Conservation (phyloP, 176 grass and related monocot genomes). For the Miscanthus lutarioriparius region DNA sequence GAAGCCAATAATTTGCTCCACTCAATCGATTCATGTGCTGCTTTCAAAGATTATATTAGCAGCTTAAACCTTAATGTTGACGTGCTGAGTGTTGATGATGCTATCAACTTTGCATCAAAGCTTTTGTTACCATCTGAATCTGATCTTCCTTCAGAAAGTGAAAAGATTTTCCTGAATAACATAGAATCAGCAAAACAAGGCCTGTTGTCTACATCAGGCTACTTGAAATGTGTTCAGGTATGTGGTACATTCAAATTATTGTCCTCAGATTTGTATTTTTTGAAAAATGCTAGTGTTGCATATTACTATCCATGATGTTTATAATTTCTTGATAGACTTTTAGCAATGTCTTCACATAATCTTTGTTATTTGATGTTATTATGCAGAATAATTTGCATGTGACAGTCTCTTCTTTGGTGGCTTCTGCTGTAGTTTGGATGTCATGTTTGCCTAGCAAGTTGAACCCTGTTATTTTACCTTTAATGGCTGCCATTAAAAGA, state of each 20-base stretch:
- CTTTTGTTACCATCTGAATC: slow-evolving; percentile 57
- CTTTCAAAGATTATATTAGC: slow-evolving; percentile 56
- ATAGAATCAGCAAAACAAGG: slow-evolving; percentile 86
- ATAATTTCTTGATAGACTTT: background rate
- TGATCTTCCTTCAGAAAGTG: slow-evolving; percentile 42
- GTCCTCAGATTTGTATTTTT: slow-evolving; percentile 22
- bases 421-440: slow-evolving; percentile 93
- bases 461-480: slow-evolving; percentile 97
- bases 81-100: slow-evolving; percentile 68
- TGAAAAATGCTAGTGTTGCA: background rate
- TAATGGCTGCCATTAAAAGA: slow-evolving; percentile 99
- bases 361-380: slow-evolving; percentile 34
- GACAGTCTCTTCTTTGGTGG: slow-evolving; percentile 84
- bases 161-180: slow-evolving; percentile 59
- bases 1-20: slow-evolving; percentile 69
- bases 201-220: slow-evolving; percentile 83
- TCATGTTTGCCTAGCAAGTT: slow-evolving; percentile 75
- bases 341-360: slow-evolving; percentile 10
- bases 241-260: slow-evolving; percentile 18
- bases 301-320: slow-evolving; percentile 7
- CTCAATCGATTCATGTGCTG: slow-evolving; percentile 56
- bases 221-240: slow-evolving; percentile 98
- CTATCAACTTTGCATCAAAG: slow-evolving; percentile 78
- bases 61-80: slow-evolving; percentile 60
- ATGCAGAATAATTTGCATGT: slow-evolving; percentile 99